Evolutionary conservation across 257 asterid species (phyloP).

Genomic region (Solanum medicagineum): DNA sequence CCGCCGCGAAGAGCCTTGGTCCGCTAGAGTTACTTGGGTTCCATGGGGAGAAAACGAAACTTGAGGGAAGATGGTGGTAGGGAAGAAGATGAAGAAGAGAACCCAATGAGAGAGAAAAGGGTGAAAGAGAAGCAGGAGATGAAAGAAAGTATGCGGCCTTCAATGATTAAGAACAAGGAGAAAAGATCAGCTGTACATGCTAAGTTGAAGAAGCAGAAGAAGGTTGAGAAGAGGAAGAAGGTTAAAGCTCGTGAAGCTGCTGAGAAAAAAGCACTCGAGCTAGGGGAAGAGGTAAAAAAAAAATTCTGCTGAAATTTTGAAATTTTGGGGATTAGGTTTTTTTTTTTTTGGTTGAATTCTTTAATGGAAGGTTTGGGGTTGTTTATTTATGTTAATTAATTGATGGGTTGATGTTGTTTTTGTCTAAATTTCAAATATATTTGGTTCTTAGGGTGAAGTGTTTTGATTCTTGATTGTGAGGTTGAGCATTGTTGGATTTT

Average conservation of each 20-base stretch:
- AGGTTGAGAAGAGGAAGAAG: conserved; percentile 57
- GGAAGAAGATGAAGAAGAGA: background rate
- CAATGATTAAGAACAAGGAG: conserved; percentile 70
- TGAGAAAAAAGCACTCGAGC: conserved; percentile 74
- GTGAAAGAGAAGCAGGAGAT: conserved; percentile 11
- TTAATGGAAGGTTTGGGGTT: background rate
- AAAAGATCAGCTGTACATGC: conserved; percentile 72
- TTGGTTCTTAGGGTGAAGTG: background rate
- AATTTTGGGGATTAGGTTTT: background rate
- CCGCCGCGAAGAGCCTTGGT: background rate
- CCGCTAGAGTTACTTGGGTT: no score
- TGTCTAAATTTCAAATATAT: background rate
- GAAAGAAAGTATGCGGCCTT: conserved; percentile 49
- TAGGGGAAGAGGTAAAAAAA: conserved; percentile 59
- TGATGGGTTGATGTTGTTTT: background rate
- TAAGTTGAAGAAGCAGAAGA: conserved; percentile 69
- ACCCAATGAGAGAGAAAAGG: background rate
- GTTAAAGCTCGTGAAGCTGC: conserved; percentile 63
- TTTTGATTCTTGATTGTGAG: background rate
- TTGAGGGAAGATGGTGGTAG: background rate
- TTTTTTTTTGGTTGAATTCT: background rate
- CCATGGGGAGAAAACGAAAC: conserved; percentile 7
- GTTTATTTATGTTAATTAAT: background rate
- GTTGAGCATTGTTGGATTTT: background rate
- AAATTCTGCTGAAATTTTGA: background rate